Percentiles rank a stretch among this genome's conserved stretches.
Evolutionary conservation across 257 asterid species (phyloP).

Genomic region (Capsicum rhomboideum): DNA sequence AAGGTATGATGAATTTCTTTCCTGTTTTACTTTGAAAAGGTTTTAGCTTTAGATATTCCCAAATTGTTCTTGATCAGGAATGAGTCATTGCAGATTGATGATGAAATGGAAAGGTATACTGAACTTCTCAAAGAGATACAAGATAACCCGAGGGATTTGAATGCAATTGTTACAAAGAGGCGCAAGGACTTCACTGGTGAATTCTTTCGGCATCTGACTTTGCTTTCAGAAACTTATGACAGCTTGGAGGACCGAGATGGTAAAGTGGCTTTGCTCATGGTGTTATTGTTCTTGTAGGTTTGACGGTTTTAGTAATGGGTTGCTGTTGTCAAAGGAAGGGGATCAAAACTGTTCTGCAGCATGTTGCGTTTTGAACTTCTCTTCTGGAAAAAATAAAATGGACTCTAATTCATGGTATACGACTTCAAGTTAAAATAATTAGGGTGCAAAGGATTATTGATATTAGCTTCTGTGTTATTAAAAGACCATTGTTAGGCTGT

Average conservation of each 20-base stretch:
- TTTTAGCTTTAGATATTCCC: neutral
- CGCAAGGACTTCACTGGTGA: conserved; percentile 76
- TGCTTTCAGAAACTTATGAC: conserved; percentile 59
- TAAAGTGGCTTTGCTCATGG: conserved; percentile 11
- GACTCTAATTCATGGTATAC: neutral
- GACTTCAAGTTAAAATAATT: neutral
- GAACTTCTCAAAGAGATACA: conserved; percentile 71
- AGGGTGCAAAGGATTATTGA: neutral
- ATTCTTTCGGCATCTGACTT: conserved; percentile 67
- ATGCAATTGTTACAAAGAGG: conserved; percentile 74
- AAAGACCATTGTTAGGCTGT: neutral
- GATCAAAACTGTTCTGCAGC: neutral
- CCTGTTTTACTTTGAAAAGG: neutral
- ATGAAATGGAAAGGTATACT: conserved; percentile 72
- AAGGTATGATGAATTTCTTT: conserved; percentile 39
- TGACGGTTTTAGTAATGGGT: neutral
- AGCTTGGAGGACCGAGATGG: conserved; percentile 89
- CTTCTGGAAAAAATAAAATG: neutral
- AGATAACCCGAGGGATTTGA: conserved; percentile 69
- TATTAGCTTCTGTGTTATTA: neutral
- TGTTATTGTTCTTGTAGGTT: neutral
- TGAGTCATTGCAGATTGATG: conserved; percentile 69
- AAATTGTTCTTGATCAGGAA: conserved; percentile 18
- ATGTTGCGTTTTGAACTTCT: neutral
- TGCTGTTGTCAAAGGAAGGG: neutral